Percentiles rank a stretch among this genome's conserved stretches.
Evolutionary conservation across 306 rosid genomes (phyloP).

Genomic region (Trifolium dubium): DNA sequence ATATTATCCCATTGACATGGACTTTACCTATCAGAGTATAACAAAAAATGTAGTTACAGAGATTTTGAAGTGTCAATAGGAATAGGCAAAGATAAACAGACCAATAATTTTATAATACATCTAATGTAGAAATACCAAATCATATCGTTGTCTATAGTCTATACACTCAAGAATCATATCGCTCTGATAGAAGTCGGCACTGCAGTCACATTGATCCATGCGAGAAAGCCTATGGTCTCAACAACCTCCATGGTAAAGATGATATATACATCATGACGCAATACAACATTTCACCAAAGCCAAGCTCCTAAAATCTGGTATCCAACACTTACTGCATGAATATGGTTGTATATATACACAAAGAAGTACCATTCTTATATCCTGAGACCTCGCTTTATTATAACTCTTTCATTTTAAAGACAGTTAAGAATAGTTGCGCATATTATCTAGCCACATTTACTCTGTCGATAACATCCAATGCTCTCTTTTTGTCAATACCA

Average conservation of each 20-base stretch:
- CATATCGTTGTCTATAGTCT: slow-evolving; percentile 34
- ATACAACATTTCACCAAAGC: slow-evolving; percentile 40
- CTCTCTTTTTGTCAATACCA: slow-evolving; percentile 59
- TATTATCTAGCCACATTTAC: slow-evolving; percentile 54
- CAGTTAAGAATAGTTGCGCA: background rate
- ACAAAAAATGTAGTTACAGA: slow-evolving; percentile 24
- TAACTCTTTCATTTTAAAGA: slow-evolving; percentile 16
- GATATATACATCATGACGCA: slow-evolving; percentile 40
- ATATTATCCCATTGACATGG: slow-evolving; percentile 1
- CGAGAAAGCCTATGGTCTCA: slow-evolving; percentile 33
- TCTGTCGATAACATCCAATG: slow-evolving; percentile 74
- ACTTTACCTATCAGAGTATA: slow-evolving; percentile 21
- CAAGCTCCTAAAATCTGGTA: slow-evolving; percentile 28
- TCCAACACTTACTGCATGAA: slow-evolving; percentile 38
- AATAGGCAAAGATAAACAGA: slow-evolving; percentile 30
- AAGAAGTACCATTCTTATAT: slow-evolving; percentile 23
- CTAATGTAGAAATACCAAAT: slow-evolving; percentile 33
- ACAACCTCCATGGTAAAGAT: slow-evolving; percentile 21
- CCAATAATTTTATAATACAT: slow-evolving; percentile 37
- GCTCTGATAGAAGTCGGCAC: slow-evolving; percentile 27
- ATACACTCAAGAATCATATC: slow-evolving; percentile 41
- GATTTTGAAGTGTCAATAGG: slow-evolving; percentile 8
- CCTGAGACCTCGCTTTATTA: background rate
- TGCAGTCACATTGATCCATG: slow-evolving; percentile 30
- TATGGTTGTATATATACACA: slow-evolving; percentile 48